Evolutionary conservation across 176 grass and related monocot species (phyloP).

Genomic region (Oryza longistaminata): DNA sequence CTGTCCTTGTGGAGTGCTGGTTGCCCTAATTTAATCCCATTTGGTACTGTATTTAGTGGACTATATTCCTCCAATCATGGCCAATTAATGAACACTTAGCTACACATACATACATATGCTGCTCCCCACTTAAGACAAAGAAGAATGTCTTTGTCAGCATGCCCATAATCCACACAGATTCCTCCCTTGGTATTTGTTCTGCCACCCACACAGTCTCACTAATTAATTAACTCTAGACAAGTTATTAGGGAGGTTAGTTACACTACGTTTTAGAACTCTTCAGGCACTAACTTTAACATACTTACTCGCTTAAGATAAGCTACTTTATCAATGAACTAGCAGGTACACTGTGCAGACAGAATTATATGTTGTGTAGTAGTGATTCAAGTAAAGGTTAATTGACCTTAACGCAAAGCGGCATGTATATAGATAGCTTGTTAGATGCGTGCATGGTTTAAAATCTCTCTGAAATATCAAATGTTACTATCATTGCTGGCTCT

Average conservation of each 20-base stretch:
- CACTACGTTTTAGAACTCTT: neutral
- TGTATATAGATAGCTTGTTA: neutral
- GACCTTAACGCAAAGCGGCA: neutral
- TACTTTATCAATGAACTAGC: neutral
- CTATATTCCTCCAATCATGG: slow-evolving; percentile 3
- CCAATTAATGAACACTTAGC: neutral
- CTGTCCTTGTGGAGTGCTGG: neutral
- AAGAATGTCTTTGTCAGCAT: neutral
- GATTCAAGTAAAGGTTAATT: neutral
- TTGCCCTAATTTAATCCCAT: neutral
- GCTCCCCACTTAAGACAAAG: neutral
- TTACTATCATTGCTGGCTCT: neutral
- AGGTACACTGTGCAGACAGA: neutral
- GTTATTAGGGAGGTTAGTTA: neutral
- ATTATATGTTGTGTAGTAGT: neutral
- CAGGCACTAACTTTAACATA: neutral
- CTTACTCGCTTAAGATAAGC: neutral
- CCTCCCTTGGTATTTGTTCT: neutral
- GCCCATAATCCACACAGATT: neutral
- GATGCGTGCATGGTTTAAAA: neutral
- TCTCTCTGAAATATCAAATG: neutral
- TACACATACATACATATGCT: neutral
- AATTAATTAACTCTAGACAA: too few relatives aligned
- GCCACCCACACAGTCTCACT: neutral
- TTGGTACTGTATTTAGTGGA: neutral